Conservation (phyloP, 208 protist genomes). For the Leishmania martiniquensis region DNA sequence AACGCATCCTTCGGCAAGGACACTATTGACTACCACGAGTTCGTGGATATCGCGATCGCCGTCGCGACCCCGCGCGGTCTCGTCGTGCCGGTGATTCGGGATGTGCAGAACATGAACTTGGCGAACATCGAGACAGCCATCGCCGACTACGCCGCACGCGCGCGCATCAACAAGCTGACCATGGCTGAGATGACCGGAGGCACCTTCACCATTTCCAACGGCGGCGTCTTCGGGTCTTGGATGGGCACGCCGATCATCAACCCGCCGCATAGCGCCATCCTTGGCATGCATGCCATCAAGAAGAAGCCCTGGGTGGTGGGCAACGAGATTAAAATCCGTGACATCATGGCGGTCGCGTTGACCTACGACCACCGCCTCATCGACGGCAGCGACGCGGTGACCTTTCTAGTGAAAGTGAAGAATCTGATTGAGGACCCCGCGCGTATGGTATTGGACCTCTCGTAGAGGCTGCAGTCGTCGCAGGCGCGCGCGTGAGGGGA, state of each 20-base stretch:
- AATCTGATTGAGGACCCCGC: constrained; percentile 96
- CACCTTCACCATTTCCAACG: constrained; percentile 99
- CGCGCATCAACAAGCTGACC: constrained; percentile 92
- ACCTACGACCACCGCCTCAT: constrained; percentile 99
- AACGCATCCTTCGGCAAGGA: constrained; percentile 97
- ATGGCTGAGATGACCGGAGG: constrained; percentile 98
- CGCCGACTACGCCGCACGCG: constrained; percentile 90
- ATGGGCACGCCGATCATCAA: constrained; percentile 99
- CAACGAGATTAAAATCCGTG: constrained; percentile 92
- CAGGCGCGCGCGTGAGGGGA: background rate
- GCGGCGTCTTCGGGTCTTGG: constrained; percentile 98
- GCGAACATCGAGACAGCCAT: constrained; percentile 97
- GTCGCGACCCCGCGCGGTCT: constrained; percentile 97
- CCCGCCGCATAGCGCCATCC: constrained; percentile 98
- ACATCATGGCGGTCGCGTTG: constrained; percentile 99
- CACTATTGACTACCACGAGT: constrained; percentile 98
- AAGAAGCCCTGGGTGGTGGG: constrained; percentile 96
- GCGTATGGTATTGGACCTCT: constrained; percentile 94
- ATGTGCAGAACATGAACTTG: constrained; percentile 96
- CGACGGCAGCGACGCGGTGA: constrained; percentile 98
- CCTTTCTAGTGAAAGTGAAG: constrained; percentile 98
- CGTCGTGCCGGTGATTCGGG: constrained; percentile 97
- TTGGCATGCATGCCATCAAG: constrained; percentile 99
- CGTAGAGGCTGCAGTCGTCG: constrained; percentile 34
- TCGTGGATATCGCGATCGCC: constrained; percentile 98